Percentiles rank a stretch among this genome's conserved stretches.
phyloP scores from a whole-genome alignment of 1,284 basidiomycete species.

The Heterobasidion annosum region DNA sequence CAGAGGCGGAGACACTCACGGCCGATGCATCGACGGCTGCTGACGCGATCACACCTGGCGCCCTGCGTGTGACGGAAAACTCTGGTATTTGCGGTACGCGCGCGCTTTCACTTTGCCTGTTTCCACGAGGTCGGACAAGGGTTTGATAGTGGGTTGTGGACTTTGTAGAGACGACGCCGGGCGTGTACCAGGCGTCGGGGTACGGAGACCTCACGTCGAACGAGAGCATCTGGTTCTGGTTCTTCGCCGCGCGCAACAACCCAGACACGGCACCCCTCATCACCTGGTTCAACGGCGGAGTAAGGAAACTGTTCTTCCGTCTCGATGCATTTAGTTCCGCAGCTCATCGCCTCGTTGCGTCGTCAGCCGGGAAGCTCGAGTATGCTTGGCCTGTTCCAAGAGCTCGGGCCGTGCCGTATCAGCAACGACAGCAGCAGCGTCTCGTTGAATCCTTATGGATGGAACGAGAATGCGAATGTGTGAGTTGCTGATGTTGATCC shows the following conservation, averaged over 20 bases:
- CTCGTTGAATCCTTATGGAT: conserved; percentile 48
- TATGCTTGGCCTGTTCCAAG: conserved; percentile 63
- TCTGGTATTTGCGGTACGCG: conserved; percentile 42
- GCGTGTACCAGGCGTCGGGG: conserved; percentile 50
- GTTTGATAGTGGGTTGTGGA: not conserved
- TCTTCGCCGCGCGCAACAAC: conserved; percentile 52
- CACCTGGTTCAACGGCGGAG: conserved; percentile 61
- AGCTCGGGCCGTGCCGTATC: conserved; percentile 55
- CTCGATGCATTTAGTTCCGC: not conserved
- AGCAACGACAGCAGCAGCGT: conserved; percentile 45
- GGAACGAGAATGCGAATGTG: conserved; percentile 54
- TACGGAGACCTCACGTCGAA: conserved; percentile 46
- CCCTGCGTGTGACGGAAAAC: conserved; percentile 42
- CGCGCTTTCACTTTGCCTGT: not conserved
- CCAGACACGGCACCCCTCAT: conserved; percentile 47
- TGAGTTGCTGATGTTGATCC: not conserved
- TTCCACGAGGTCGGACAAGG: not conserved
- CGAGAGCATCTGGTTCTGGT: conserved; percentile 63
- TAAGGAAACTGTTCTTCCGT: conserved; percentile 19
- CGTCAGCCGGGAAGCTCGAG: conserved; percentile 50
- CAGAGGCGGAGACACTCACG: too few species aligned
- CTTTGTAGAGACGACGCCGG: conserved; percentile 40
- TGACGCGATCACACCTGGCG: conserved; percentile 29
- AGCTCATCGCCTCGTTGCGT: not conserved
- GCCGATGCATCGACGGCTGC: not conserved